Percentiles rank a stretch among this genome's conserved stretches.
Evolutionary conservation across 1,284 basidiomycete genomes (phyloP).

Genomic region (Microbotryum scabiosae): DNA sequence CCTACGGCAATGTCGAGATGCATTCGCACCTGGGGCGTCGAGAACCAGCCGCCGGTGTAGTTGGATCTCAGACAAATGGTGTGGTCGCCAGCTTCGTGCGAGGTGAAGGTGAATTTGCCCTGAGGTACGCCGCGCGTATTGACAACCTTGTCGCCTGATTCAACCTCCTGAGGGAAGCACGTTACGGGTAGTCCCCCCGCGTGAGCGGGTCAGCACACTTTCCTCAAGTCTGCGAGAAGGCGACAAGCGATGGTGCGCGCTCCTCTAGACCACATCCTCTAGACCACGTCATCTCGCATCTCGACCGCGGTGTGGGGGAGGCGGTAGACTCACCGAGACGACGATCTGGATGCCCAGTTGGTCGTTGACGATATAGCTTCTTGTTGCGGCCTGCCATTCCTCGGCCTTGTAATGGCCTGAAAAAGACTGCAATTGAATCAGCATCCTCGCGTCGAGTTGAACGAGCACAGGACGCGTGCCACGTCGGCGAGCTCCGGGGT

Average conservation of each 20-base stretch:
- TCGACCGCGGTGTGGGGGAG: not conserved
- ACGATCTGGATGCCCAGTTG: constrained; percentile 81
- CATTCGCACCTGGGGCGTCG: constrained; percentile 79
- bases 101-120: constrained; percentile 93
- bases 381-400: constrained; percentile 71
- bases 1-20: constrained; percentile 74
- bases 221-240: not conserved
- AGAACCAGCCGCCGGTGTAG: constrained; percentile 72
- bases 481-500: not conserved
- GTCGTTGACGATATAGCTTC: constrained; percentile 63
- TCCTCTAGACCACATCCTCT: constrained; percentile 1
- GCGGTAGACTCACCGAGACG: constrained; percentile 59
- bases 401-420: constrained; percentile 85
- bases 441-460: not conserved
- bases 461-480: not conserved
- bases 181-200: constrained; percentile 1
- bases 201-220: not conserved
- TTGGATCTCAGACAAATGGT: constrained; percentile 89
- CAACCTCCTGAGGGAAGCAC: constrained; percentile 55
- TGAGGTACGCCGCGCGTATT: constrained; percentile 80
- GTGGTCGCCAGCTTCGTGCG: constrained; percentile 92
- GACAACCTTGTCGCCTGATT: constrained; percentile 64
- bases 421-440: not conserved
- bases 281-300: not conserved
- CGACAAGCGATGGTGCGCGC: not conserved